Percentiles rank a stretch among this genome's conserved stretches.
phyloP scores from a whole-genome alignment of 2,329 filamentous ascomycete species.

The Aspergillus tanneri region DNA sequence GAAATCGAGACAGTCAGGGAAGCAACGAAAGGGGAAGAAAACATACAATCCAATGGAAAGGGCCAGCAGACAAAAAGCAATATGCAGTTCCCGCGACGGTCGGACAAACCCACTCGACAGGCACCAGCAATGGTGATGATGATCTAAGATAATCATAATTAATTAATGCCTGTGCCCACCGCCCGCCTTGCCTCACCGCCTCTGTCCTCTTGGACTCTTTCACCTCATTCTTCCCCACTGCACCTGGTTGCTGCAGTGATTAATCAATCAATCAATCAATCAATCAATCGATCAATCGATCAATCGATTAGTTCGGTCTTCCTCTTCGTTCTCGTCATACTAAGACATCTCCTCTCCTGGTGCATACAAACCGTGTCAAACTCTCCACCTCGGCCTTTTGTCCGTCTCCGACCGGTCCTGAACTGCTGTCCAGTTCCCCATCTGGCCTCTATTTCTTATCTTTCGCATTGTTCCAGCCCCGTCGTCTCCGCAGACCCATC shows the following conservation, averaged over 20 bases:
- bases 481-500: constrained; percentile 18
- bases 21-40: background rate
- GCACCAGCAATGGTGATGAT: too few species aligned
- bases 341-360: background rate
- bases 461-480: constrained; percentile 15
- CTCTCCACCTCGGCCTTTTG: background rate
- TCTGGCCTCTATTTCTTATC: background rate
- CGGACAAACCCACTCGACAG: too few species aligned
- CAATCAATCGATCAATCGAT: background rate
- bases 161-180: background rate
- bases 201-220: background rate
- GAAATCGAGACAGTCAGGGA: background rate
- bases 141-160: too few species aligned
- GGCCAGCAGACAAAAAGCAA: background rate
- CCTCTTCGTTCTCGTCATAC: background rate
- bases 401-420: background rate
- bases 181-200: background rate
- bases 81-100: background rate
- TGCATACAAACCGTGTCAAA: background rate
- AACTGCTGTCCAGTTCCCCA: constrained; percentile 5
- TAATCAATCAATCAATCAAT: background rate
- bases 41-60: background rate
- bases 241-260: background rate
- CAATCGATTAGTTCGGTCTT: background rate
- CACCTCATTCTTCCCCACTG: background rate